Conservation (phyloP, 2,329 filamentous ascomycete genomes). For the Aspergillus novoparasiticus region DNA sequence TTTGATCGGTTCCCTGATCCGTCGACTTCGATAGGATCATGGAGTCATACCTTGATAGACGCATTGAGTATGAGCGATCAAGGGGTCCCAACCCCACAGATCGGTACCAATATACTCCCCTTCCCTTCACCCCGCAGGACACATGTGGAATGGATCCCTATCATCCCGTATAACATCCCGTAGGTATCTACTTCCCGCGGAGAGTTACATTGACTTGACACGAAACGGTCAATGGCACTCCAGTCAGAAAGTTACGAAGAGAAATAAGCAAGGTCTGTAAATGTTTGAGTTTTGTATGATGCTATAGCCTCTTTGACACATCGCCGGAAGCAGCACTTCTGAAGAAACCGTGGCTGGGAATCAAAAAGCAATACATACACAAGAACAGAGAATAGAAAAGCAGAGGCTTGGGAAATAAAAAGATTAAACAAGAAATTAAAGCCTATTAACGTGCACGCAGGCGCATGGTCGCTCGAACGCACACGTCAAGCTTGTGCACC, state of each 20-base stretch:
- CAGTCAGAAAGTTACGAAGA: background rate
- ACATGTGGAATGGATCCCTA: background rate
- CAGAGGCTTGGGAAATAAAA: background rate
- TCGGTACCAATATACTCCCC: background rate
- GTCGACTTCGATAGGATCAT: background rate
- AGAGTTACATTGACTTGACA: background rate
- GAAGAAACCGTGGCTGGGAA: background rate
- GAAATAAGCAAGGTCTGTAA: background rate
- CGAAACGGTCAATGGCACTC: background rate
- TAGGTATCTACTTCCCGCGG: background rate
- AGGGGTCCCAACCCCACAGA: background rate
- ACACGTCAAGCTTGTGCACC: background rate
- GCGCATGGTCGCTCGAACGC: background rate
- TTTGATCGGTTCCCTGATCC: background rate
- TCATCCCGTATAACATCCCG: background rate
- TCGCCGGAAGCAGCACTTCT: background rate
- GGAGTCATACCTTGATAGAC: background rate
- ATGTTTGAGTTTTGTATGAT: background rate
- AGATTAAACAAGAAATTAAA: conserved; percentile 1
- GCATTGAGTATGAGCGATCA: background rate
- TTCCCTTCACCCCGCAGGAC: background rate
- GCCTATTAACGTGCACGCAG: background rate
- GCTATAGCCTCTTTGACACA: background rate
- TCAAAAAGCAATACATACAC: conserved; percentile 1
- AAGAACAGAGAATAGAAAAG: background rate